phyloP scores from a whole-genome alignment of 2,329 filamentous ascomycete species.

The Shiraia sp. region DNA sequence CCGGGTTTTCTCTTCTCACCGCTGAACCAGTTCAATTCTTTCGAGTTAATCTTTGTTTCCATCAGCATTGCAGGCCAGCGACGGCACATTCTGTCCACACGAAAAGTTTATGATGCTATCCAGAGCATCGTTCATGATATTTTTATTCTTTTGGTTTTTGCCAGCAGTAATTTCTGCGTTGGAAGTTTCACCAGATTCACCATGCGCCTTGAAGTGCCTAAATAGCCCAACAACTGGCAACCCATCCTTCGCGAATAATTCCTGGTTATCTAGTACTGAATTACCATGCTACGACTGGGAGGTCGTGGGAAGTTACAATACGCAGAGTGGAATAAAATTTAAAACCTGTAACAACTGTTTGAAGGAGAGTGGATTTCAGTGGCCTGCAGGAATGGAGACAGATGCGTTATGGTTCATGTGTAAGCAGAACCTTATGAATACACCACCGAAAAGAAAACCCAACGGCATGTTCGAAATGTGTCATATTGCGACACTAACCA shows the following conservation, averaged over 20 bases:
- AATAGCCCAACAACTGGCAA: slow-evolving; percentile 16
- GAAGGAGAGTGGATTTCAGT: slow-evolving; percentile 15
- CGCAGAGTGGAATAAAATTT: slow-evolving; percentile 19
- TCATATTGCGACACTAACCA: too few species aligned
- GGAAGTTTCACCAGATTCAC: slow-evolving; percentile 23
- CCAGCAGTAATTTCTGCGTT: slow-evolving; percentile 13
- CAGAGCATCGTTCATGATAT: not conserved
- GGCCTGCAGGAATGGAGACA: slow-evolving; percentile 10
- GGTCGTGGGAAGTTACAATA: slow-evolving; percentile 14
- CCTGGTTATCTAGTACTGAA: slow-evolving; percentile 14
- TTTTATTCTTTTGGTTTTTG: slow-evolving; percentile 2
- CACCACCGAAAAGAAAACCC: too few species aligned
- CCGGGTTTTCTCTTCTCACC: too few species aligned
- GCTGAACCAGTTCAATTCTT: too few species aligned
- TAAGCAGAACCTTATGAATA: too few species aligned
- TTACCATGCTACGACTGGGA: slow-evolving; percentile 21
- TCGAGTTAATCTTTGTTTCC: too few species aligned
- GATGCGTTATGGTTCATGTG: slow-evolving; percentile 25
- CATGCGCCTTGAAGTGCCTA: slow-evolving; percentile 22
- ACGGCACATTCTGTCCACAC: too few species aligned
- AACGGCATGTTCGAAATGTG: too few species aligned
- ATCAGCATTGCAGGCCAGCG: too few species aligned
- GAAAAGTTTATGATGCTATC: too few species aligned
- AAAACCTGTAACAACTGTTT: slow-evolving; percentile 21
- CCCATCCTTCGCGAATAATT: slow-evolving; percentile 7